Evolutionary conservation across 345 rosid species (phyloP), one percentile per base, ranked within the genome.

Genomic region (Salix udensis): DNA sequence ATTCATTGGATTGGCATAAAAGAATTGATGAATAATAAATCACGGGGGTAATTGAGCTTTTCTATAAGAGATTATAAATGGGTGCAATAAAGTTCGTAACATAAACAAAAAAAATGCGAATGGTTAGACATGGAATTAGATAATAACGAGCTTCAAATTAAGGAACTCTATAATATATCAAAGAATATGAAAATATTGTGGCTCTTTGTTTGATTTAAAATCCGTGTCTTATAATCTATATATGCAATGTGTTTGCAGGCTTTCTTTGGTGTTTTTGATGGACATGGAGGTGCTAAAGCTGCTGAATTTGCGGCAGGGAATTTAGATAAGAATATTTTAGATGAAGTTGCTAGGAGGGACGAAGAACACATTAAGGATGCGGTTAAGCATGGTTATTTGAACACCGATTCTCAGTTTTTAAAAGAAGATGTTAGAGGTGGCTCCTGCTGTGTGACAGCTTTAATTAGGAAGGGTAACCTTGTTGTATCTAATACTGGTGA

Each of bases 401-500:
- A 62, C 61, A 95, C 97, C 0, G 97, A 95, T 79, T 82, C 83
- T 2, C 88, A 89, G 76, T 95, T 93, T 80, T 82, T 93, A 11
- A 81, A 83, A 65, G 82, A 87, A 84, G 92, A 90, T 26, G 44
- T 77, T 0, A 70, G 80, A 4, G 97, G 98, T 24, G 98, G 98
- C 37, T 82, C 98, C 0, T 95, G 98, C 66, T 91, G 93, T 67
- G 94, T 95, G 65, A 92, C 98, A 3, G 97, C 98, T 77, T 71
- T 95, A 82, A 69, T 92, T 66, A 74, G 82, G 2, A 83, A 86
- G 1, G 97, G 97, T 65, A 87, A 82, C 67, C 97, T 95, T 68
- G 83, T 93, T 7, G 91, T 95, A 9, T 88, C 98, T 8, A 93
- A 95, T 60, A 96, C 89, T 0, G 98, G 97, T 24, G 97, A 95